These are phyloP conservation scores for Geotrichum carabidarum DNA, from an alignment of 1,139 yeast genomes.

Conservation along the genomic window DNA sequence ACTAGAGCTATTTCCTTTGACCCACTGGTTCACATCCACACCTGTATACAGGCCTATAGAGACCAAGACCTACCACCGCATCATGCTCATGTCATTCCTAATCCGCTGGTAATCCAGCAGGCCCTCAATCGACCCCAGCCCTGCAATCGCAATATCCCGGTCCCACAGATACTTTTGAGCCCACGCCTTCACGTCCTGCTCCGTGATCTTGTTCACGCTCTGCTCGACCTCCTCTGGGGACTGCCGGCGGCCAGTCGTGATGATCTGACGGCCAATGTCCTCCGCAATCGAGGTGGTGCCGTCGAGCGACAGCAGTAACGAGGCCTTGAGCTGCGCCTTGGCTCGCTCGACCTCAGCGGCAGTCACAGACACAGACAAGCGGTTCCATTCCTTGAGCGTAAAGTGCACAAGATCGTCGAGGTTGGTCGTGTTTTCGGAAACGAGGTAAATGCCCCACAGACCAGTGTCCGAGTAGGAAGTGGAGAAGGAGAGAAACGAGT, in stretches of 20 bases:
- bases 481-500: constrained; percentile 92
- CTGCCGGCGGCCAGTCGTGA: constrained; percentile 85
- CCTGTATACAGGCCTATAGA: too few relatives aligned
- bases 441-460: constrained; percentile 91
- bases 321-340: constrained; percentile 90
- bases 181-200: constrained; percentile 79
- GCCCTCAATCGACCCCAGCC: constrained; percentile 71
- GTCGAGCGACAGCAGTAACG: constrained; percentile 79
- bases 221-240: constrained; percentile 90
- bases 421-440: constrained; percentile 67
- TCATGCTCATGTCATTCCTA: constrained; percentile 40
- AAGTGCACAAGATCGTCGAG: constrained; percentile 67
- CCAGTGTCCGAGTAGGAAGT: constrained; percentile 98
- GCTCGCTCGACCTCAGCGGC: constrained; percentile 90
- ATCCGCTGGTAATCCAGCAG: constrained; percentile 58
- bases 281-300: constrained; percentile 96
- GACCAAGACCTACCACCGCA: neutral
- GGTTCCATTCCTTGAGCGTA: constrained; percentile 79
- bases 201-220: constrained; percentile 72
- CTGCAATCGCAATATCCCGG: constrained; percentile 84
- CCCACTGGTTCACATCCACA: too few relatives aligned
- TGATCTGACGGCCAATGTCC: constrained; percentile 94
- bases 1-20: too few relatives aligned
- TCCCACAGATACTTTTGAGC: constrained; percentile 75
- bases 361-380: constrained; percentile 74